Evolutionary conservation across 345 rosid species (phyloP).

Genomic region (Euphorbia peplus): DNA sequence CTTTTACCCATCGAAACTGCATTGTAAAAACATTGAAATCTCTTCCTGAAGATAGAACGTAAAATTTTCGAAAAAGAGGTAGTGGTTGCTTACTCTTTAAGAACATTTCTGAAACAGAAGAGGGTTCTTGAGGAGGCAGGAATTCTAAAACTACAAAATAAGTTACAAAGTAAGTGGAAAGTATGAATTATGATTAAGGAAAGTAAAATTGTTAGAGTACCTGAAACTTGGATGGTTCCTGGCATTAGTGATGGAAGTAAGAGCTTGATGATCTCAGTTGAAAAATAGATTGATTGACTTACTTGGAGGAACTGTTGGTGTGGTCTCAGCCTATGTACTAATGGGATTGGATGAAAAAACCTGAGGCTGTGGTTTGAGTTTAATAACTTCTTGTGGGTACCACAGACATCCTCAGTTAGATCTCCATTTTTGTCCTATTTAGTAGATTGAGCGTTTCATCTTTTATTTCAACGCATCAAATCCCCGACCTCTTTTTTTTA

Average conservation of each 20-base stretch:
- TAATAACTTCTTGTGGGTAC: constrained; percentile 36
- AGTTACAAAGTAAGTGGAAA: constrained; percentile 4
- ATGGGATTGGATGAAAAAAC: constrained; percentile 42
- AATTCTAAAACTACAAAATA: constrained; percentile 52
- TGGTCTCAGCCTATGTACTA: background rate
- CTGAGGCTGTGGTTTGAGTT: constrained; percentile 46
- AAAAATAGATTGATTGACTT: constrained; percentile 18
- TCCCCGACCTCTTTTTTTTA: no score
- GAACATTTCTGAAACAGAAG: constrained; percentile 40
- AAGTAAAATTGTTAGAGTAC: constrained; percentile 31
- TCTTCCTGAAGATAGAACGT: background rate
- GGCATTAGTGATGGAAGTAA: constrained; percentile 50
- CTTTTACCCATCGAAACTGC: constrained; percentile 84
- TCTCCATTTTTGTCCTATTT: constrained; percentile 33
- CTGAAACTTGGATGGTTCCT: constrained; percentile 87
- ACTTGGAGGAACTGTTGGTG: background rate
- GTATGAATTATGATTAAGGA: constrained; percentile 23
- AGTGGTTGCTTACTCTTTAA: constrained; percentile 53
- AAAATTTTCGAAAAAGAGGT: background rate
- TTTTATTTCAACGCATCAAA: no score
- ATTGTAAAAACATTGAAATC: constrained; percentile 14
- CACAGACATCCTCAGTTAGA: constrained; percentile 24
- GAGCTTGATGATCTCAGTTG: background rate
- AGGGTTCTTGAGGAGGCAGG: constrained; percentile 44
- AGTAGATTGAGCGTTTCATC: no score